Evolutionary conservation across 768 basidiomycete species (phyloP).

Genomic region (Paxillus ammoniavirescens): DNA sequence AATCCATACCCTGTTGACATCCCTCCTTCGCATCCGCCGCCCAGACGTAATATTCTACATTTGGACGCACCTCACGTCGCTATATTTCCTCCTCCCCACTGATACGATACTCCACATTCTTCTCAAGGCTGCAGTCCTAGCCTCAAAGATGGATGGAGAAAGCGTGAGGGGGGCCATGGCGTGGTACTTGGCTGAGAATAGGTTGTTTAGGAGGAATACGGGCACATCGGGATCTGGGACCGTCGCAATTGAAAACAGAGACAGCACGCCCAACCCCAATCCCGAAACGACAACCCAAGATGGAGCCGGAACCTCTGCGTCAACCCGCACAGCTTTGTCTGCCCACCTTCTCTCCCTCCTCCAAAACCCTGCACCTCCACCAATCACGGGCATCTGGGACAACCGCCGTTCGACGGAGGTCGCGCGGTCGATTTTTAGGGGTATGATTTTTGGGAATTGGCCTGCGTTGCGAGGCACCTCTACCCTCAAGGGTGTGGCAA

Average conservation of each 20-base stretch:
- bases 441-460: conserved; percentile 58
- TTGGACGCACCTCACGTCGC: conserved; percentile 61
- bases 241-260: not conserved
- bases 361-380: conserved; percentile 23
- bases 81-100: conserved; percentile 61
- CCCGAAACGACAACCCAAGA: not conserved
- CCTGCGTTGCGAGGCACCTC: conserved; percentile 35
- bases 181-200: conserved; percentile 23
- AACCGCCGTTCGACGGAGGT: conserved; percentile 44
- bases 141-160: conserved; percentile 49
- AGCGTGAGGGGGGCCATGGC: conserved; percentile 48
- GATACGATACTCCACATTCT: conserved; percentile 55
- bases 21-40: conserved; percentile 50
- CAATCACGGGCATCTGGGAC: conserved; percentile 45
- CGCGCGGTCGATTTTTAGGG: conserved; percentile 51
- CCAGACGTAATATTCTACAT: conserved; percentile 64
- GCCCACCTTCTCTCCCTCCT: conserved; percentile 12
- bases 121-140: conserved; percentile 57
- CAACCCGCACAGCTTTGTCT: conserved; percentile 9
- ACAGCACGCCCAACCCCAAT: not conserved
- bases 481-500: conserved; percentile 2
- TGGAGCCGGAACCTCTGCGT: not conserved
- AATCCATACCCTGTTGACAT: conserved; percentile 45
- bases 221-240: not conserved
- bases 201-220: conserved; percentile 14